Conservation (phyloP, 2,329 filamentous ascomycete genomes). For the Colletotrichum salicis region DNA sequence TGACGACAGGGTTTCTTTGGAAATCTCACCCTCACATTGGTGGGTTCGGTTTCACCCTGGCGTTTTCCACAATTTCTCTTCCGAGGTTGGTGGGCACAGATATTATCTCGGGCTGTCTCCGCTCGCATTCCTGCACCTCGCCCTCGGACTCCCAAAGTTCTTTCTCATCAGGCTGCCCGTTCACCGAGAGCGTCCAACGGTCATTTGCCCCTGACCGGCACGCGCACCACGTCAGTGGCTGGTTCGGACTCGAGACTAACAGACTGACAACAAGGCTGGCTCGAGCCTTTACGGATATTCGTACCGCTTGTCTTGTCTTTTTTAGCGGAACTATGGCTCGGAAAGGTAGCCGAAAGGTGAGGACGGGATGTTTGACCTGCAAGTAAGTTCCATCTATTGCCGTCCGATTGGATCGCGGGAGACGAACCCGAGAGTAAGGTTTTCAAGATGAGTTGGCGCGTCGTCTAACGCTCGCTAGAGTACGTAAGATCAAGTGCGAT, state of each 20-base stretch:
- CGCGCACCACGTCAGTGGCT: conserved; percentile 1
- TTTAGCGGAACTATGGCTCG: conserved; percentile 40
- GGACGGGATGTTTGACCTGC: conserved; percentile 65
- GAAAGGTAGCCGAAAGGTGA: conserved; percentile 57
- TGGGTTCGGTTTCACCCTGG: conserved; percentile 6
- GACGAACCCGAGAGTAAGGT: neutral
- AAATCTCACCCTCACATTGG: neutral
- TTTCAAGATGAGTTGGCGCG: neutral
- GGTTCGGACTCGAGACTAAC: neutral
- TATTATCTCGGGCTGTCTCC: neutral
- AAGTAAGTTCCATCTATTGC: conserved; percentile 50
- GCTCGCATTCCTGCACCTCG: conserved; percentile 12
- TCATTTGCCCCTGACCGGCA: neutral
- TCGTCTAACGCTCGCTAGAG: conserved; percentile 45
- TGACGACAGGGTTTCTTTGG: neutral
- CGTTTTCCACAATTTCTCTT: neutral
- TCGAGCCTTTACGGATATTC: conserved; percentile 4
- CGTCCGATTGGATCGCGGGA: neutral
- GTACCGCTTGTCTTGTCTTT: neutral
- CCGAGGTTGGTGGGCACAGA: conserved; percentile 11
- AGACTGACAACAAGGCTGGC: conserved; percentile 1
- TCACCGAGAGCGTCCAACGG: conserved; percentile 1
- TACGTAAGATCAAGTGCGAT: conserved; percentile 68
- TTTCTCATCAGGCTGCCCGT: conserved; percentile 9
- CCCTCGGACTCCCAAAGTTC: conserved; percentile 8